phyloP scores from a whole-genome alignment of 306 rosid genomes.

The Bauhinia variegata region DNA sequence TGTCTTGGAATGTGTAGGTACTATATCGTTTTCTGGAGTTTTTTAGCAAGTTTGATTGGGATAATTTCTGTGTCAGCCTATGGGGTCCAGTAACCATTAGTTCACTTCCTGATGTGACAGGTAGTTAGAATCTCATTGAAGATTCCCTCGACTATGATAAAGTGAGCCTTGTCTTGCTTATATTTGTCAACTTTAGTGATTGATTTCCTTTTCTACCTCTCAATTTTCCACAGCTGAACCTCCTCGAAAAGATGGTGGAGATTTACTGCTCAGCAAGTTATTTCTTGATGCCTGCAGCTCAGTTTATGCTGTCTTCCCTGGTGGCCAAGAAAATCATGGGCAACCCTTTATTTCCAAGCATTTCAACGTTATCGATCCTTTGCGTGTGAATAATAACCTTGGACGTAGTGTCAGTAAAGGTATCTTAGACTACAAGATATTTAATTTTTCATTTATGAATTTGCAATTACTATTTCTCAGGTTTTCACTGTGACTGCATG shows the following conservation, averaged over 20 bases:
- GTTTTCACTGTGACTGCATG: not conserved
- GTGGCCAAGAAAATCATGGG: slow-evolving; percentile 83
- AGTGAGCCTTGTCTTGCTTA: slow-evolving; percentile 25
- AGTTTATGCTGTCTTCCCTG: slow-evolving; percentile 85
- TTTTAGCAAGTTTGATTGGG: slow-evolving; percentile 99
- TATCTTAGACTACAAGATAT: slow-evolving; percentile 36
- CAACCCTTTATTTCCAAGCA: slow-evolving; percentile 87
- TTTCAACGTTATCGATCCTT: slow-evolving; percentile 96
- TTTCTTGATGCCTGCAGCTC: slow-evolving; percentile 82
- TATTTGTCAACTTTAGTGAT: slow-evolving; percentile 13
- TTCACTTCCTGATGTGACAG: slow-evolving; percentile 96
- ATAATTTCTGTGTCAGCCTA: slow-evolving; percentile 89
- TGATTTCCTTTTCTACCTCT: slow-evolving; percentile 19
- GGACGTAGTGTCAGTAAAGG: slow-evolving; percentile 99
- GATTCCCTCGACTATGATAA: slow-evolving; percentile 12
- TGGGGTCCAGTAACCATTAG: slow-evolving; percentile 94
- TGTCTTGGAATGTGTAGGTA: slow-evolving; percentile 58
- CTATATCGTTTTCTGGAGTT: slow-evolving; percentile 94
- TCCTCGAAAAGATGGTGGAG: slow-evolving; percentile 92
- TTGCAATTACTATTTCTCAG: slow-evolving; percentile 3
- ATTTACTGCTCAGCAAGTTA: slow-evolving; percentile 78
- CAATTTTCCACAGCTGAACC: slow-evolving; percentile 73
- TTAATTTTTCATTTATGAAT: slow-evolving; percentile 22
- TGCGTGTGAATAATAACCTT: slow-evolving; percentile 96
- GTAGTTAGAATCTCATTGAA: slow-evolving; percentile 48